phyloP scores from a whole-genome alignment of 257 asterid species.

The Jacaranda copaia region DNA sequence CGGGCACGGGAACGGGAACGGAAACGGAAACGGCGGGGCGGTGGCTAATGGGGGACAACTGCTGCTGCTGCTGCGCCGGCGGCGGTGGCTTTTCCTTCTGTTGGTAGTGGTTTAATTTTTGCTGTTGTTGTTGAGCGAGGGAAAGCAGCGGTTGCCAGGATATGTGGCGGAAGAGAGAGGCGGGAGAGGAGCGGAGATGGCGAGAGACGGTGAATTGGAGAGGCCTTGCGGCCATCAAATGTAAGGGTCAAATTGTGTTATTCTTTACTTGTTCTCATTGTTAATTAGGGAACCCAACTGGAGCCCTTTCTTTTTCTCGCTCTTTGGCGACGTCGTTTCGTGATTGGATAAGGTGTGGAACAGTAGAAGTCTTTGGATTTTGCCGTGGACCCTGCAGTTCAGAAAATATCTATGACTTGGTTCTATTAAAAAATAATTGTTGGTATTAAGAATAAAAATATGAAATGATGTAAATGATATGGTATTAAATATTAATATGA shows the following conservation, averaged over 20 bases:
- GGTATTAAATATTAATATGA: no score
- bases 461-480: no score
- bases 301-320: constrained; percentile 27
- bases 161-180: constrained; percentile 47
- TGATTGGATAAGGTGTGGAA: constrained; percentile 26
- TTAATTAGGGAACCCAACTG: constrained; percentile 1
- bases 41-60: constrained; percentile 43
- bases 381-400: neutral
- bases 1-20: constrained; percentile 37
- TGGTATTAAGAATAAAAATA: no score
- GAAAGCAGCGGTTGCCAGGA: constrained; percentile 44
- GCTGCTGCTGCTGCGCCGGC: constrained; percentile 34
- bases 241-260: constrained; percentile 42
- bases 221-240: constrained; percentile 90
- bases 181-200: constrained; percentile 46
- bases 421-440: neutral
- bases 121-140: constrained; percentile 31
- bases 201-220: constrained; percentile 58
- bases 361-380: neutral
- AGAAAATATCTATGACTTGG: neutral
- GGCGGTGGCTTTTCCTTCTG: constrained; percentile 28
- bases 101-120: constrained; percentile 6
- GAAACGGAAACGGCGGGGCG: constrained; percentile 40
- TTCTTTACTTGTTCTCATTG: constrained; percentile 29
- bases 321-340: constrained; percentile 39